phyloP scores from a whole-genome alignment of 2,329 filamentous ascomycete species.

The Lecanicillium sp. region DNA sequence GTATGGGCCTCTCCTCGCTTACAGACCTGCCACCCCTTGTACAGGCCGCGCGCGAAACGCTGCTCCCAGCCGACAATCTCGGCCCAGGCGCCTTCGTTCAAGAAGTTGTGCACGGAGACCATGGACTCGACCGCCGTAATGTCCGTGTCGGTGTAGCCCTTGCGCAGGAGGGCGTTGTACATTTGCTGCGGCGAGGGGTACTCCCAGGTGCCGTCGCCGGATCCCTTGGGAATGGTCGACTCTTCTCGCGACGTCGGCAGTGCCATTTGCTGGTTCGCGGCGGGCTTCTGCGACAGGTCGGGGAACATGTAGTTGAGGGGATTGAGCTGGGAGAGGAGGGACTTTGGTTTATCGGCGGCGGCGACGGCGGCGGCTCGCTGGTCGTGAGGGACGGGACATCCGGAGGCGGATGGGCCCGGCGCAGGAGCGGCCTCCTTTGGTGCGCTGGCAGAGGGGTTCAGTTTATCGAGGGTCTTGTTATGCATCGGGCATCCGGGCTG shows the following conservation, averaged over 20 bases:
- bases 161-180: slow-evolving; percentile 96
- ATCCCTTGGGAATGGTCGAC: slow-evolving; percentile 86
- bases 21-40: slow-evolving; percentile 66
- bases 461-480: slow-evolving; percentile 41
- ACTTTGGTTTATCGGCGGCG: slow-evolving; percentile 25
- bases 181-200: slow-evolving; percentile 98
- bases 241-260: slow-evolving; percentile 76
- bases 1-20: slow-evolving; percentile 63
- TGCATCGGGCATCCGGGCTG: slow-evolving; percentile 53
- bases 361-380: slow-evolving; percentile 12
- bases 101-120: slow-evolving; percentile 96
- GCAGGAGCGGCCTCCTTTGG: slow-evolving; percentile 13
- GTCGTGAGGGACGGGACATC: slow-evolving; percentile 40
- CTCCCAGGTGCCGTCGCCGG: slow-evolving; percentile 79
- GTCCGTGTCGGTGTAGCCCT: slow-evolving; percentile 92
- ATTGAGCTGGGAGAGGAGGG: slow-evolving; percentile 49
- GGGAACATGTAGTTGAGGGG: slow-evolving; percentile 93
- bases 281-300: slow-evolving; percentile 71
- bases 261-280: slow-evolving; percentile 61
- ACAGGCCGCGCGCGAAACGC: slow-evolving; percentile 69
- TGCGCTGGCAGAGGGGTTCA: slow-evolving; percentile 24
- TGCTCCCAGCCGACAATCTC: slow-evolving; percentile 94
- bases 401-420: slow-evolving; percentile 21
- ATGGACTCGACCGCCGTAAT: slow-evolving; percentile 90
- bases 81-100: slow-evolving; percentile 95